phyloP scores from a whole-genome alignment of 2,329 filamentous ascomycete genomes.

The Aureobasidium sp. region DNA sequence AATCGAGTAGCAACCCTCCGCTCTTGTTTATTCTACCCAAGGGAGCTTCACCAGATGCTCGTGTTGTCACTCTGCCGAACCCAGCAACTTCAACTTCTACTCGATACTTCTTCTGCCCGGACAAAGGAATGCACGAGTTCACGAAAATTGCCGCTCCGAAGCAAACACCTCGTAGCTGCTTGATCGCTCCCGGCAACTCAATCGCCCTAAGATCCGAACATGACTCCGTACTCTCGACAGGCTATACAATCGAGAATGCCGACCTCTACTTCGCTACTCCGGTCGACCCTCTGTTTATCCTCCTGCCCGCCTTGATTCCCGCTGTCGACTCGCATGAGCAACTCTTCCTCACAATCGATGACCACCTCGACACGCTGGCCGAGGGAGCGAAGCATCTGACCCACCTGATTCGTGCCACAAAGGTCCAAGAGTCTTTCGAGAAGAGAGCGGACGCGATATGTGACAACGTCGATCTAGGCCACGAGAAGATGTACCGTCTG shows the following conservation, averaged over 20 bases:
- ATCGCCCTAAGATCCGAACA: constrained; percentile 18
- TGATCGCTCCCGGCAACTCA: constrained; percentile 47
- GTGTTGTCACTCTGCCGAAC: constrained; percentile 62
- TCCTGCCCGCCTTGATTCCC: constrained; percentile 73
- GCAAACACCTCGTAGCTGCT: constrained; percentile 58
- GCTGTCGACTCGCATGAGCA: constrained; percentile 60
- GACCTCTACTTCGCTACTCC: constrained; percentile 87
- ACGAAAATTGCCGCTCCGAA: constrained; percentile 60
- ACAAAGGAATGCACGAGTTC: constrained; percentile 67
- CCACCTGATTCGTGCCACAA: constrained; percentile 54
- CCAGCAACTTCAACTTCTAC: constrained; percentile 54
- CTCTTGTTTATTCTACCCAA: constrained; percentile 66
- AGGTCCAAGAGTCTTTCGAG: constrained; percentile 49
- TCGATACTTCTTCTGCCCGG: constrained; percentile 66
- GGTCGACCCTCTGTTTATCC: constrained; percentile 85
- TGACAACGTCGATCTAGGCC: constrained; percentile 84
- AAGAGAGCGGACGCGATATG: constrained; percentile 74
- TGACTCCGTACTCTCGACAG: constrained; percentile 32
- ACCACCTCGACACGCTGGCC: constrained; percentile 73
- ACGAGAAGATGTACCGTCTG: constrained; percentile 87
- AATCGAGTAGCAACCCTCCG: constrained; percentile 45
- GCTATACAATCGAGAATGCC: constrained; percentile 70
- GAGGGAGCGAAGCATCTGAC: constrained; percentile 64
- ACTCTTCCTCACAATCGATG: constrained; percentile 74
- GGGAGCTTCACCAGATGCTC: constrained; percentile 54